Base-by-base conservation (phyloP, 108 stramenopile genomes). In the Seminavis robusta region DNA sequence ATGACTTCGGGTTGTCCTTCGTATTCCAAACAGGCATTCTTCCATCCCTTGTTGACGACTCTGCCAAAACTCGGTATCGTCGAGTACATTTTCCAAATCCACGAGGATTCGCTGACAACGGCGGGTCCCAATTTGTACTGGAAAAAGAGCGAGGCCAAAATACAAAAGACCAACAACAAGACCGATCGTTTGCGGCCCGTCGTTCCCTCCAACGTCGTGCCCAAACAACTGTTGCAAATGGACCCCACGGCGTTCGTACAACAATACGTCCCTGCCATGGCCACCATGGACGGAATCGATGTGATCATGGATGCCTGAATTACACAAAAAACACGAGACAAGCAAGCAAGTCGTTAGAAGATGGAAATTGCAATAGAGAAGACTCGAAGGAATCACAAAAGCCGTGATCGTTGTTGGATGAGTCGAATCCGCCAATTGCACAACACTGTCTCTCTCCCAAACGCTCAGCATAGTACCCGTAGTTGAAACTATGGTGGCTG, bases 131-230 rank as follows among this genome's bases (percentile, higher is more conserved):
- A 62, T 3, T 52, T 56, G 45, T 95, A 95, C 60, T 95, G 90
- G 47, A 88, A 86, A 56, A 68, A 63, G 0, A 95, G 57, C 10
- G 88, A 61, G 19, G 86, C 29, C 9, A 70, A 48, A 16, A 88
- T 79, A 2, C 86, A 56, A 13, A 84, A 24, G 11, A 59, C 45
- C 33, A 94, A 63, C 19, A 94, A 45, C 17, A 86, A 70, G 1
- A 87, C 93, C 10, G 83, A 82, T 13, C 88, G 84, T 37, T 86
- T 83, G 1, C 93, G 83, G 17, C 95, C 86, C 21, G 76, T 83
- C 10, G 84, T 86, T 31, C 73, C 78, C 9, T 59, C 59, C 19
- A 63, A 62, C 0, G 77, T 73, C 51, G 61, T 63, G 3, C 86
- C 86, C 16, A 88, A 74, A 47, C 90, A 92, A 21, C 84, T 67